Conservation (phyloP, 139 green algal genomes). For the Deuterostichococcus epilithicus region DNA sequence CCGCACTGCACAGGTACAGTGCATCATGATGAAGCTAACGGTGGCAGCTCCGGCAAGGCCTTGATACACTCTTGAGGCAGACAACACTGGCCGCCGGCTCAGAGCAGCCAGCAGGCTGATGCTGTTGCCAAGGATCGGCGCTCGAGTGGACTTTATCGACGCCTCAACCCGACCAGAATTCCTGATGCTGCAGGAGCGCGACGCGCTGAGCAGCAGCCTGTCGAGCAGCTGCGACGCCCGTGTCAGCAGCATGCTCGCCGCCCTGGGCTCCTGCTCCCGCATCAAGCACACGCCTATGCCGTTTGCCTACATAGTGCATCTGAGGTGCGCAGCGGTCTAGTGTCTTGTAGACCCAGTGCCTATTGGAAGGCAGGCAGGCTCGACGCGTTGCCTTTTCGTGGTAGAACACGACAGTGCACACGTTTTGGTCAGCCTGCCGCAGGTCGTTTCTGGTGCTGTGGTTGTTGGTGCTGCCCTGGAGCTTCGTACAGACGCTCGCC, state of each 20-base stretch:
- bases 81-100: not conserved
- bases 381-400: too few relatives aligned
- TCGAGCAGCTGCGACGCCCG: not conserved
- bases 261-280: not conserved
- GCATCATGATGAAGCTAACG: too few relatives aligned
- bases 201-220: not conserved
- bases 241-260: not conserved
- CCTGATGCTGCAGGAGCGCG: not conserved
- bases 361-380: not conserved
- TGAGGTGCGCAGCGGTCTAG: not conserved
- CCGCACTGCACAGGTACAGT: not conserved
- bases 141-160: not conserved
- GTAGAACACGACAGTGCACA: not conserved
- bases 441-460: constrained; percentile 20
- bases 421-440: too few relatives aligned
- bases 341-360: not conserved
- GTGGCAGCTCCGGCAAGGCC: too few relatives aligned
- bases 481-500: constrained; percentile 1
- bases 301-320: constrained; percentile 10
- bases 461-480: constrained; percentile 12
- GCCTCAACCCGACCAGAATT: not conserved
- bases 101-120: not conserved
- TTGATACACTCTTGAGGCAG: too few relatives aligned
- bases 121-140: not conserved
- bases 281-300: constrained; percentile 10